Evolutionary conservation across 495 filamentous ascomycete genomes (phyloP), one percentile per base, ranked within the genome.

Genomic region (Aspergillus avenaceus): DNA sequence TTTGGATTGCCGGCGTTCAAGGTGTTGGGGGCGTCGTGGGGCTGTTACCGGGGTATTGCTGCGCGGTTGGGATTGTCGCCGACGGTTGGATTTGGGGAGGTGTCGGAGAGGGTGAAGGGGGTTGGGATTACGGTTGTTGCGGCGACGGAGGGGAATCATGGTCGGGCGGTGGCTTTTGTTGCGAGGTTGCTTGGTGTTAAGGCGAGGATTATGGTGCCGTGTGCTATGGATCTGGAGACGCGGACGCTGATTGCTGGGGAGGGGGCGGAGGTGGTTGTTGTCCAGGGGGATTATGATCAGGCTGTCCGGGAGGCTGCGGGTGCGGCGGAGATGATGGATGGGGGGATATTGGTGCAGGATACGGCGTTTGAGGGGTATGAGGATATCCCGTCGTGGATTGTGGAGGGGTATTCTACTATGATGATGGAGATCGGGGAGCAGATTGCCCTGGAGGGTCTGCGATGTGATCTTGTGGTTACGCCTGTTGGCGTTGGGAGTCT

Each of bases 11-110:
- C 86, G 0, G 76, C 85, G 0, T 90, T 89, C 75, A 91, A 91
- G 61, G 83, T 87, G 31, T 77, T 89, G 0, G 87, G 86, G 8
- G 86, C 87, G 0, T 84, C 83, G n/a, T 91, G 84, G 85, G 84
- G 77, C 0, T 71, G 75, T 38, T 83, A 80, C 53, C 76, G 77
- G 28, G 80, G 82, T 5, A 45, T 89, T 5, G 60, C 64, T 2
- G 50, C 63, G 0, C 50, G 67, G 5, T 60, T 81, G 13, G 61
- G 55, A 1, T 56, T 82, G 3, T 61, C 72, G 0, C 38, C 59
- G 4, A 67, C 67, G 6, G 50, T 63, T 2, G 45, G 62, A 19
- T 28, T 83, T 0, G 59, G 67, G 5, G 66, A 72, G 8, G 41
- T 85, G 19, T 54, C 64, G 24, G 54, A 4, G n/a, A 59, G 62